A percentile compares a stretch with the other conserved stretches of the same genome.
These are phyloP conservation scores for Pleurotus platypus DNA, from an alignment of 768 basidiomycete genomes.

Conservation along the genomic window DNA sequence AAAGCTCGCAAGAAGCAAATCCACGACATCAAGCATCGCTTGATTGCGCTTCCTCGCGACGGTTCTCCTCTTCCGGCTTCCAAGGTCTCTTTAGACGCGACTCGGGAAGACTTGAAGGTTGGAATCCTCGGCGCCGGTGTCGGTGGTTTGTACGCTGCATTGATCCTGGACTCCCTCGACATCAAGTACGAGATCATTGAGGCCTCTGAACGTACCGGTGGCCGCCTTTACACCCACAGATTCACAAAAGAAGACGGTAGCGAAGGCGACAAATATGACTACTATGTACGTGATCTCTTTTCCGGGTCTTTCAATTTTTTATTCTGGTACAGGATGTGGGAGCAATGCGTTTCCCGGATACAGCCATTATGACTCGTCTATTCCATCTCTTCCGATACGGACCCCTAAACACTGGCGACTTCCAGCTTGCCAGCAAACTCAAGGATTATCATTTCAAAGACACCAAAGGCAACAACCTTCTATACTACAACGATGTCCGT, in stretches of 20 bases:
- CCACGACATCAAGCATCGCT: background rate
- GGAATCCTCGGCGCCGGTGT: constrained; percentile 34
- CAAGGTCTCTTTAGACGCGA: background rate
- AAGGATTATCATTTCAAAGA: constrained; percentile 16
- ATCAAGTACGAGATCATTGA: constrained; percentile 46
- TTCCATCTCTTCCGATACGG: constrained; percentile 25
- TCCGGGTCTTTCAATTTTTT: background rate
- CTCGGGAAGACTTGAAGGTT: constrained; percentile 10
- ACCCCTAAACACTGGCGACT: constrained; percentile 17
- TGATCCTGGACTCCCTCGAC: constrained; percentile 39
- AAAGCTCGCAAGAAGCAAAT: background rate
- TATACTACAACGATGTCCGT: constrained; percentile 18
- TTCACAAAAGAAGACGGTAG: constrained; percentile 21
- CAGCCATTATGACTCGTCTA: constrained; percentile 24
- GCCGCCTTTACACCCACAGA: constrained; percentile 39
- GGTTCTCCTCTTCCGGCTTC: background rate
- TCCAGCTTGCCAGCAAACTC: constrained; percentile 15
- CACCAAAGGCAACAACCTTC: constrained; percentile 16
- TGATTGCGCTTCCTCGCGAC: background rate
- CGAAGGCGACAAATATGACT: constrained; percentile 23
- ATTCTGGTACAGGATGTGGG: constrained; percentile 28
- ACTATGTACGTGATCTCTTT: constrained; percentile 24
- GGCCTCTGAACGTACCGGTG: constrained; percentile 34
- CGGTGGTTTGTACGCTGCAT: constrained; percentile 36
- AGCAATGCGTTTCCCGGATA: constrained; percentile 36